Base-by-base conservation (phyloP, 139 green algal species). In the Gonium pectorale region DNA sequence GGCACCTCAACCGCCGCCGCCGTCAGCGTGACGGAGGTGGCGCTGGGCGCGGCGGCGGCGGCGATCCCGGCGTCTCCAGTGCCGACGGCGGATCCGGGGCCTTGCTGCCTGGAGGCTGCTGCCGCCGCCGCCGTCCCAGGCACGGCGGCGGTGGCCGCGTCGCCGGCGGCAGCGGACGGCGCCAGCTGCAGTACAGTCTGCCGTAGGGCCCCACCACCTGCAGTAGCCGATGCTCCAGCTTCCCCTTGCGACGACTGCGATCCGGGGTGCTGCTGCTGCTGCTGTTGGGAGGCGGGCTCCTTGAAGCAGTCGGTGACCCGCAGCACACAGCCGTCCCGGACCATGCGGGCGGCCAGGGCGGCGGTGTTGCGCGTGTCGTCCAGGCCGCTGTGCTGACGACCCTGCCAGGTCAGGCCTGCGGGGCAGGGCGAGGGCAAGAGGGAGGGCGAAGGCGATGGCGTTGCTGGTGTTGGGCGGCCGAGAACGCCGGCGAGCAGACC, bases 291-390 rank as follows among this genome's bases (percentile, higher is more conserved):
- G n/a, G n/a, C n/a, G n/a, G 13, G 31, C 52, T 90, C 19, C 46
- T 66, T 67, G 54, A 73, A 83, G 1, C 22, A 41, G 31, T 86
- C 63, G 24, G 90, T 94, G 29, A 93, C 67, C 11, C 29, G 13
- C n/a, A 95, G 56, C 49, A 88, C 63, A 31, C 60, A 75, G 22
- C 92, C 92, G 40, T 86, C 60, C 17, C 62, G n/a, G 62, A 94
- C 87, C 29, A 95, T 87, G 27, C 78, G 35, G 22, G 62, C 79
- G 15, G 73, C 60, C 51, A 95, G 81, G 8, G 49, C 66, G 0
- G 92, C 91, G 0, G 92, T 95, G 85, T 95, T 95, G 43, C 56
- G 66, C 0, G 89, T 81, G 83, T 95, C 92, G 37, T 95, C 92
- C 38, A 95, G 31, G 21, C 92, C 92, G 59, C 87, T 90, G 83